Percentiles rank a stretch among this genome's conserved stretches.
Conservation (phyloP, 352 stramenopile species). For the Peronospora tabacina region DNA sequence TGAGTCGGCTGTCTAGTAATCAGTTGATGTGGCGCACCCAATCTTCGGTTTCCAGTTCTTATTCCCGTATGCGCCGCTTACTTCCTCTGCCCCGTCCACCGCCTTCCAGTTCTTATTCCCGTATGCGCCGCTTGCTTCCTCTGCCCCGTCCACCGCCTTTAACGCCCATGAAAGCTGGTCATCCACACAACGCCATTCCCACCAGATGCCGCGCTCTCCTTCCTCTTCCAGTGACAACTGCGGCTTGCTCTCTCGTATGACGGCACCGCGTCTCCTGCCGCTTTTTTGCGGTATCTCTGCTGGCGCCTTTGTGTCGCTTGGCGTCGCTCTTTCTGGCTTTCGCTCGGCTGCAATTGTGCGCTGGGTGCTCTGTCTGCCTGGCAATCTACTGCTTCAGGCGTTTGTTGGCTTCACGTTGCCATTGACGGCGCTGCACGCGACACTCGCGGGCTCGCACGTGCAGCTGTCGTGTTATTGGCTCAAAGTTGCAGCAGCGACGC, state of each 20-base stretch:
- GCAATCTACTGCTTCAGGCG: constrained; percentile 13
- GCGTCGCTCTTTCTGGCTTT: constrained; percentile 31
- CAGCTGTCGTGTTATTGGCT: constrained; percentile 8
- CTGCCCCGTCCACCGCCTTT: no score
- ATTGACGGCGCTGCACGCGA: constrained; percentile 12
- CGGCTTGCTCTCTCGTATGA: constrained; percentile 9
- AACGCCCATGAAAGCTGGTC: constrained; percentile 17
- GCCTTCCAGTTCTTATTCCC: no score
- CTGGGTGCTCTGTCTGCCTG: constrained; percentile 29
- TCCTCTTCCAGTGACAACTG: constrained; percentile 1
- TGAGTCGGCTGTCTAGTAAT: no score
- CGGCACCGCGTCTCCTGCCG: constrained; percentile 13
- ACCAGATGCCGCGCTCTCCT: constrained; percentile 13
- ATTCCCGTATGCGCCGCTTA: no score
- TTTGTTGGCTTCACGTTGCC: constrained; percentile 16
- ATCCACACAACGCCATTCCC: constrained; percentile 14
- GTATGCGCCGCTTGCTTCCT: no score
- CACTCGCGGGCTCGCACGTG: constrained; percentile 4
- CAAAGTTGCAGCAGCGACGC: constrained; percentile 9
- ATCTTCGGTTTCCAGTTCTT: no score
- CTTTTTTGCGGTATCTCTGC: constrained; percentile 21
- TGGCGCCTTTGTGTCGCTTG: constrained; percentile 25
- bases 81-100: no score
- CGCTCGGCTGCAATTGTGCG: constrained; percentile 23
- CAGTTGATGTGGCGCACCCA: no score